Evolutionary conservation across 2,329 filamentous ascomycete genomes (phyloP).

Genomic region (Thyridium curvatum): DNA sequence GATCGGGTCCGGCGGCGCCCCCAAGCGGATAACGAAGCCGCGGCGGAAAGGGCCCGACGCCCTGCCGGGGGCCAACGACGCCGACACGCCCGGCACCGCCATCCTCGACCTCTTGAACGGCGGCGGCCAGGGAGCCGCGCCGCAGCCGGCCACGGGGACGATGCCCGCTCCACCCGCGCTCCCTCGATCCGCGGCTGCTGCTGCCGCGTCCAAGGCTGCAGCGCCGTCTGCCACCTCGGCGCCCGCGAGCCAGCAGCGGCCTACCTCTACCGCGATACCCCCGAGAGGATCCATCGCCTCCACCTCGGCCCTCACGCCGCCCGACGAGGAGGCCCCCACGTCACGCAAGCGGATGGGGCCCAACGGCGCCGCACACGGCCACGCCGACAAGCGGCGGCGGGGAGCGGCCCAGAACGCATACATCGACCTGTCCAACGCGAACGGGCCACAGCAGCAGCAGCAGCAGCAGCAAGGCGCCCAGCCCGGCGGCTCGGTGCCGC

Average conservation of each 20-base stretch:
- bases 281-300: conserved; percentile 29
- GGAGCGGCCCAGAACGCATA: conserved; percentile 16
- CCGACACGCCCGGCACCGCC: conserved; percentile 39
- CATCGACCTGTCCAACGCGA: conserved; percentile 12
- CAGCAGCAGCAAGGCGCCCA: conserved; percentile 5
- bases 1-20: conserved; percentile 51
- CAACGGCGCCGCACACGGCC: conserved; percentile 2
- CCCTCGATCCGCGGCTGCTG: conserved; percentile 14
- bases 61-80: conserved; percentile 33
- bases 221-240: conserved; percentile 7
- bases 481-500: conserved; percentile 6
- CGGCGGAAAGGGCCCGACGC: conserved; percentile 42
- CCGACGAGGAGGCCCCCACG: conserved; percentile 41
- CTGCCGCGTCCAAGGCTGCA: conserved; percentile 15
- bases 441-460: conserved; percentile 7
- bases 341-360: conserved; percentile 34
- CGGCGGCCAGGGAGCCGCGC: conserved; percentile 14
- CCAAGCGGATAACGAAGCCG: conserved; percentile 52
- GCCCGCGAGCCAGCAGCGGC: conserved; percentile 8
- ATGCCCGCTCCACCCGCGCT: conserved; percentile 3
- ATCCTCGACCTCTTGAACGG: conserved; percentile 38
- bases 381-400: conserved; percentile 25
- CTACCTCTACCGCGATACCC: conserved; percentile 13
- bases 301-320: conserved; percentile 45
- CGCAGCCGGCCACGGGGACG: conserved; percentile 5